Base-by-base conservation (phyloP, 805 yeast genomes). In the Schwanniomyces yamadae region DNA sequence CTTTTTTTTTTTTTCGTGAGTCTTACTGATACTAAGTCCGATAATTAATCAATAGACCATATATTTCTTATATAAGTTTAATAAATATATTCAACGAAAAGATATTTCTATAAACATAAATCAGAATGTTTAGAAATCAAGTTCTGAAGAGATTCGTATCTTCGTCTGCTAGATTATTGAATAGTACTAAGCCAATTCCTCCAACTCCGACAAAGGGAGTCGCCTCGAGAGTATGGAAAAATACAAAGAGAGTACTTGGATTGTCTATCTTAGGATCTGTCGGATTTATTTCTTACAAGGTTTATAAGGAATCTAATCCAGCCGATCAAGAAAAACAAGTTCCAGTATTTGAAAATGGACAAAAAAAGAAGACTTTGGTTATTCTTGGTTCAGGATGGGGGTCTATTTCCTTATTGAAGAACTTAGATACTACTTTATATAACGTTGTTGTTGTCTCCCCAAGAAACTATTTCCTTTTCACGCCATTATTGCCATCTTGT, bases 361-460 rank as follows among this genome's bases (percentile, higher is more conserved):
- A 77, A 39, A 63, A 71, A 55, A 81, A 78, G 71, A 82, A 82
- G 62, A 79, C 84, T n/a, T 65, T 82, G 52, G 93, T 91, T 35
- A 81, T 75, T 63, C 77, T 78, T 56, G 95, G 95, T 43, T 80
- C 95, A 15, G 98, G 97, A 36, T 90, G 98, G 98, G 97, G 96
- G 42, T 78, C 95, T 9, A 82, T 90, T 36, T 81, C 96, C 5
- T 67, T 89, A 42, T 73, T 90, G 64, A 87, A 86, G 68, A 77
- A 80, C 56, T 70, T 90, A 59, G 96, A 90, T 60, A 83, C 96
- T 27, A 71, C 90, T 31, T 71, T 82, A 60, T 90, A 88, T 68
- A 87, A 91, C 57, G 96, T 90, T 33, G 80, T 88, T 33, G 80
- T 90, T 38, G 84, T 90, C 31, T 87, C 96, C 27, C 97, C 98